These are phyloP conservation scores for Cutaneotrichosporon sp. DNA, from an alignment of 1,284 basidiomycete species.

Conservation along the genomic window DNA sequence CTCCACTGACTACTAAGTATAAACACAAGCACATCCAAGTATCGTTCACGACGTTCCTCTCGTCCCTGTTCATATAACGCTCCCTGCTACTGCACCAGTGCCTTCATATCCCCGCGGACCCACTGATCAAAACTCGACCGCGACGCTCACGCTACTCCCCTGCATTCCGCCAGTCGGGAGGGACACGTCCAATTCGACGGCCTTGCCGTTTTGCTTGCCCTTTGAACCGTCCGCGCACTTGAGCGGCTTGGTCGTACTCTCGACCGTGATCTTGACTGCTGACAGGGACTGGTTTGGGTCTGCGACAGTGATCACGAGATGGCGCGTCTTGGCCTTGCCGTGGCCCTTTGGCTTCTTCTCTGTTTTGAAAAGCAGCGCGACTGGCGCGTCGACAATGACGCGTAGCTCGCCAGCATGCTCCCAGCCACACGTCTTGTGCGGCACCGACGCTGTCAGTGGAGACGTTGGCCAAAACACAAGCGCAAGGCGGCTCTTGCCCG, in stretches of 20 bases:
- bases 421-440: constrained; percentile 20
- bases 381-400: constrained; percentile 49
- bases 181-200: neutral
- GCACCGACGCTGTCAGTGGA: constrained; percentile 8
- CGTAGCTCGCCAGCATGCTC: constrained; percentile 41
- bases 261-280: constrained; percentile 3
- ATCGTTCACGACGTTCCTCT: too few species aligned
- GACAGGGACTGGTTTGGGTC: constrained; percentile 54
- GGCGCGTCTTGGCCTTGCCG: constrained; percentile 43
- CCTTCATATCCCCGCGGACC: too few species aligned
- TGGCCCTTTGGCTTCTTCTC: neutral
- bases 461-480: constrained; percentile 22
- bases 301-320: constrained; percentile 52
- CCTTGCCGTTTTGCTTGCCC: neutral
- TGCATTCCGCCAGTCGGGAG: neutral
- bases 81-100: too few species aligned
- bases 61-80: too few species aligned
- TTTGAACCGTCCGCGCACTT: neutral
- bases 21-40: too few species aligned
- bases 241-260: neutral
- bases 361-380: constrained; percentile 51
- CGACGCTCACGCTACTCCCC: constrained; percentile 3
- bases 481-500: constrained; percentile 13
- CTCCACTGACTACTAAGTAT: too few species aligned
- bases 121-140: neutral